These are phyloP conservation scores for Skeletonema marinoi DNA, from an alignment of 108 stramenopile genomes.

Conservation along the genomic window DNA sequence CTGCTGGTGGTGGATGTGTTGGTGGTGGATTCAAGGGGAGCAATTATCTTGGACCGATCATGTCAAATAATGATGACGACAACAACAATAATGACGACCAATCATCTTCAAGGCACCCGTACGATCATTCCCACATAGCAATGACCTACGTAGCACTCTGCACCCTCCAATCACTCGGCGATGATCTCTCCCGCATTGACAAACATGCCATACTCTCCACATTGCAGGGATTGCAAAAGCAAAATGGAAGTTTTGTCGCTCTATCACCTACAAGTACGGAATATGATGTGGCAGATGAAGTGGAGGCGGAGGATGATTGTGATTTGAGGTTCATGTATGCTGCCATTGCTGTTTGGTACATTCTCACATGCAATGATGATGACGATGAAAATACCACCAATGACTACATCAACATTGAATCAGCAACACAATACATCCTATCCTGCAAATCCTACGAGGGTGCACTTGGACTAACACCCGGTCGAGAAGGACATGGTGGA, in stretches of 20 bases:
- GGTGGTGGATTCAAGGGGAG: constrained; percentile 65
- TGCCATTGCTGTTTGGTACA: constrained; percentile 72
- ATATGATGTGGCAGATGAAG: neutral
- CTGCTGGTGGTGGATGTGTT: neutral
- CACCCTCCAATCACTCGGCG: constrained; percentile 67
- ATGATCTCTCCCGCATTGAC: constrained; percentile 62
- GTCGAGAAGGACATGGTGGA: constrained; percentile 85
- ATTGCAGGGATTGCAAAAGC: constrained; percentile 45
- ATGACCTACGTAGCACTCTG: constrained; percentile 87
- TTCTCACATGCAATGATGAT: constrained; percentile 26
- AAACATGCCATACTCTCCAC: constrained; percentile 44
- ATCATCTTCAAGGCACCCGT: constrained; percentile 18
- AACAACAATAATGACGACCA: neutral
- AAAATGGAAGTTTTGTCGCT: constrained; percentile 54
- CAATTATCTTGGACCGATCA: constrained; percentile 49
- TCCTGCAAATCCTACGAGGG: constrained; percentile 71
- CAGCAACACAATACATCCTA: constrained; percentile 47
- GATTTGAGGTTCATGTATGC: constrained; percentile 92
- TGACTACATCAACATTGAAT: constrained; percentile 22
- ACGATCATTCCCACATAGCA: constrained; percentile 70
- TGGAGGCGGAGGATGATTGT: constrained; percentile 54
- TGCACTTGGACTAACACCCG: constrained; percentile 67
- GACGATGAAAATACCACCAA: constrained; percentile 40
- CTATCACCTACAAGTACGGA: neutral
- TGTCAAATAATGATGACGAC: no score